Evolutionary conservation across 768 basidiomycete species (phyloP), one percentile per base, ranked within the genome.

Genomic region (Agaricus bisporus): DNA sequence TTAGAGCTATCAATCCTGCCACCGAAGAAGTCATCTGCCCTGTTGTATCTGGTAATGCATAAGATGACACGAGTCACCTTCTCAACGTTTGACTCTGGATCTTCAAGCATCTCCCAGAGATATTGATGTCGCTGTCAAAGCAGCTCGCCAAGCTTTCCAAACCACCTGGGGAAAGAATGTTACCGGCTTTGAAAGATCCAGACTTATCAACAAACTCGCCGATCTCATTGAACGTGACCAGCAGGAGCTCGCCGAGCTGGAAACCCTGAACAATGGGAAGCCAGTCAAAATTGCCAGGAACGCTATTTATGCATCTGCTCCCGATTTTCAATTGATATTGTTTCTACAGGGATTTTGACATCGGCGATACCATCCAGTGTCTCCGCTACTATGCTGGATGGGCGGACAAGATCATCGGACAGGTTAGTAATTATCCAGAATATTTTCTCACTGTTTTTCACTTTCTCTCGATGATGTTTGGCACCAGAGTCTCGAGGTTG

Each of bases 301-400:
- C 22, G 37, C 22, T 15, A 45, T 46, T 51, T 11, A 38, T 26
- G 10, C 38, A 41, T 20, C 7, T 3, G 15, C 35, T 26, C 22
- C 45, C 42, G 47, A 29, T 45, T 12, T 46, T 36, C 14, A 42
- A 12, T 36, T 32, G 32, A 45, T 48, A 57, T 45, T 54, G 57
- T 41, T 26, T 22, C 54, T 46, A 0, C 58, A 90, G 89, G 65
- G 88, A 90, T 64, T 84, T 80, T 57, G 90, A 93, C 65, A 86
- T 93, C 38, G 83, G 81, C 38, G 90, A 92, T 63, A 85, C 74
- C 56, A 71, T 91, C 17, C 82, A 82, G 59, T 91, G 88, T 63
- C 69, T 92, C 48, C 78, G 91, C 47, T 97, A 98, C 71, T 97
- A 94, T 64, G 95, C 92, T 37, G 95, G 95, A 20, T 95, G 89